A percentile compares a stretch with the other conserved stretches of the same genome.
Evolutionary conservation across 208 protist species (phyloP).

Genomic region (Leishmania martiniquensis): DNA sequence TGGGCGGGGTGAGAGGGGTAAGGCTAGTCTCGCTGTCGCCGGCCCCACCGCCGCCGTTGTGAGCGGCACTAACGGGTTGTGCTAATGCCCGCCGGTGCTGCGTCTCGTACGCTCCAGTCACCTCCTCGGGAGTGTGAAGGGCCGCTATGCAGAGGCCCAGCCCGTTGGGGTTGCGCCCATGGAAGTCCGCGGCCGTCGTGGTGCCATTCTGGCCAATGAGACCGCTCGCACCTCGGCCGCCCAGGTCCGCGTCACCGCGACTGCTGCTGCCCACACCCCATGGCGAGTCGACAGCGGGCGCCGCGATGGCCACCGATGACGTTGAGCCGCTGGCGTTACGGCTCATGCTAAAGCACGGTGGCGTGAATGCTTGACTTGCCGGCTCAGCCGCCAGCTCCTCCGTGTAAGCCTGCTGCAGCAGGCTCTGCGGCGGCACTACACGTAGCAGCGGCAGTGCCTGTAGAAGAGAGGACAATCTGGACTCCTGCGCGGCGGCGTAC

Average conservation of each 20-base stretch:
- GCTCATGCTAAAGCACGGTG: background rate
- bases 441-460: conserved; percentile 28
- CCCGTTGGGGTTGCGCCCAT: background rate
- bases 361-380: background rate
- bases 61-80: background rate
- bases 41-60: background rate
- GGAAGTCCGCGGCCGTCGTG: background rate
- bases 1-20: no score
- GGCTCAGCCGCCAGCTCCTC: background rate
- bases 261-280: background rate
- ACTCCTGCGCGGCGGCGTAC: conserved; percentile 30
- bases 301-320: background rate
- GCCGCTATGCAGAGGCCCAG: background rate
- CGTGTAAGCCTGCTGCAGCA: conserved; percentile 41
- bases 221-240: background rate
- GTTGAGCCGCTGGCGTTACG: background rate
- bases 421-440: conserved; percentile 37
- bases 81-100: background rate
- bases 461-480: conserved; percentile 16
- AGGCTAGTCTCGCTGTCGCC: background rate
- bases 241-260: background rate
- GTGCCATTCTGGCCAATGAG: background rate
- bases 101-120: background rate
- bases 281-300: background rate
- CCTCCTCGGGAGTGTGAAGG: conserved; percentile 10